phyloP scores from a whole-genome alignment of 1,284 basidiomycete species.

The Phylloporus gajari region DNA sequence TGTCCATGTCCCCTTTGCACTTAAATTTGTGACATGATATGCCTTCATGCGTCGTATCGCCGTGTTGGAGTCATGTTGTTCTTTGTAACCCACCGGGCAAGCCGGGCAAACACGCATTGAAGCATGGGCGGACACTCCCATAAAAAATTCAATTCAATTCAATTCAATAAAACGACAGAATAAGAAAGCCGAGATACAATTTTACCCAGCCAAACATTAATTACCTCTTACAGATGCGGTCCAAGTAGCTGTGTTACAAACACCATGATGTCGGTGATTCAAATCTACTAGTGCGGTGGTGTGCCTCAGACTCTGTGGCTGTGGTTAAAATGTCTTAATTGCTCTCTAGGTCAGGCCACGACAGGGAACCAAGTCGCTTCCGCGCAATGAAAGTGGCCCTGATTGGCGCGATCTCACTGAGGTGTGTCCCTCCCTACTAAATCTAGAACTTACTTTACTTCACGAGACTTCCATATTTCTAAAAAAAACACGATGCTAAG shows the following conservation, averaged over 20 bases:
- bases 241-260: slow-evolving; percentile 23
- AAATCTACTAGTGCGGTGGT: not conserved
- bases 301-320: not conserved
- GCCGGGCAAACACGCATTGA: slow-evolving; percentile 3
- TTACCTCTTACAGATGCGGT: slow-evolving; percentile 20
- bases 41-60: no score
- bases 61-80: slow-evolving; percentile 10
- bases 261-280: slow-evolving; percentile 22
- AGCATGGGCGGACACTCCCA: slow-evolving; percentile 14
- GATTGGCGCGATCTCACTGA: slow-evolving; percentile 30
- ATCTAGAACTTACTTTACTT: slow-evolving; percentile 41
- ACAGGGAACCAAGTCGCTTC: slow-evolving; percentile 31
- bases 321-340: slow-evolving; percentile 9
- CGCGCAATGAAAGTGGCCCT: slow-evolving; percentile 31
- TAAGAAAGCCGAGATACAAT: not conserved
- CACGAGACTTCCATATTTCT: slow-evolving; percentile 34
- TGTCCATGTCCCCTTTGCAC: no score
- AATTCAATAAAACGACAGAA: not conserved
- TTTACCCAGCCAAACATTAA: slow-evolving; percentile 30
- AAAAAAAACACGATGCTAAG: slow-evolving; percentile 47
- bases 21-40: no score
- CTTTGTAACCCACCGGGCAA: slow-evolving; percentile 1
- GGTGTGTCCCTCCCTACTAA: slow-evolving; percentile 34
- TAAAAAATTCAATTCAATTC: not conserved
- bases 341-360: slow-evolving; percentile 24